A percentile compares a stretch with the other conserved stretches of the same genome.
These are phyloP conservation scores for Rosa lucieae DNA, from an alignment of 306 rosid genomes.

Conservation along the genomic window DNA sequence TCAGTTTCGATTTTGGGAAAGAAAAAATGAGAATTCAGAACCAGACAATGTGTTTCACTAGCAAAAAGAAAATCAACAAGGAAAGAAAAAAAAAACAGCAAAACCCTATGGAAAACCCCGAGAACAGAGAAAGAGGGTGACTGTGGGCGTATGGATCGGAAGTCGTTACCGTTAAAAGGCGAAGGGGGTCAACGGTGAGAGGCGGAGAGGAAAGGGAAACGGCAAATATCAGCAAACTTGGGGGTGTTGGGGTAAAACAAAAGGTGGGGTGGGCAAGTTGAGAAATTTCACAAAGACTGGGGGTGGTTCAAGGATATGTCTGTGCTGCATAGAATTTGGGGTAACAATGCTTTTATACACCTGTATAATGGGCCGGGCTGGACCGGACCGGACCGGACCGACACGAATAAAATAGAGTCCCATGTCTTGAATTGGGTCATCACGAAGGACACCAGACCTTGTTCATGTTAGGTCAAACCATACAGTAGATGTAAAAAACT, in stretches of 20 bases:
- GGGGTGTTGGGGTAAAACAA: background rate
- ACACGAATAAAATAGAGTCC: background rate
- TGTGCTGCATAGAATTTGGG: background rate
- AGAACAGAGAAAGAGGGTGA: background rate
- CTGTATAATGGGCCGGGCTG: background rate
- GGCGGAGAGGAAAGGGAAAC: background rate
- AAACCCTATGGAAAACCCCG: conserved; percentile 3
- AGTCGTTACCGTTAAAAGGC: background rate
- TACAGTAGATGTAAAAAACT: background rate
- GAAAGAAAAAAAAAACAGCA: background rate
- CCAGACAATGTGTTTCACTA: background rate
- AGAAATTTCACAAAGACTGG: background rate
- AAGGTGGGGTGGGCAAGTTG: conserved; percentile 2
- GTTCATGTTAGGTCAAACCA: background rate
- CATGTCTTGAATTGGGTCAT: background rate
- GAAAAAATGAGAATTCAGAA: background rate
- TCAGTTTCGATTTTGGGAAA: background rate
- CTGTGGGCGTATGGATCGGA: conserved; percentile 9
- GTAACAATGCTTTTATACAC: background rate
- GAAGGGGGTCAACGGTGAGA: background rate
- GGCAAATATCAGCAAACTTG: background rate
- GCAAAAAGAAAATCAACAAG: background rate
- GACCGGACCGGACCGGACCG: background rate
- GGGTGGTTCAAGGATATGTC: background rate
- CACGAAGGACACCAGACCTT: background rate